Percentiles rank a stretch among this genome's conserved stretches.
Evolutionary conservation across 495 filamentous ascomycete genomes (phyloP).

Genomic region (Acidomyces sp.): DNA sequence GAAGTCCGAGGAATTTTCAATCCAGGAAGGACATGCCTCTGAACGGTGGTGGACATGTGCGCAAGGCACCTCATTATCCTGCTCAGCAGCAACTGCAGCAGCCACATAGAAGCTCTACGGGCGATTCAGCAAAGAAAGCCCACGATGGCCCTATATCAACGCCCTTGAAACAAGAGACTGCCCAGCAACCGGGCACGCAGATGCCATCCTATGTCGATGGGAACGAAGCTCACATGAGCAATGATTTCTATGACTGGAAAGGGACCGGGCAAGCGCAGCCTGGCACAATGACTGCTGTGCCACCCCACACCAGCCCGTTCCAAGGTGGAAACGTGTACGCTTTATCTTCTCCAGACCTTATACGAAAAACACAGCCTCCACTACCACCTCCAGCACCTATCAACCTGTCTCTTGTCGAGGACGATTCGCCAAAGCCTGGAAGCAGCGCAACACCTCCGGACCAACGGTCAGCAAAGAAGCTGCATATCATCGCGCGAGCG

Average conservation of each 20-base stretch:
- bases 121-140: constrained; percentile 27
- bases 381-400: constrained; percentile 39
- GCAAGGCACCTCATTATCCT: constrained; percentile 26
- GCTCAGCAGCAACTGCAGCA: no score
- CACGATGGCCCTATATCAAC: constrained; percentile 7
- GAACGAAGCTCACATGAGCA: not conserved
- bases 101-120: constrained; percentile 37
- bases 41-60: constrained; percentile 31
- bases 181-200: constrained; percentile 17
- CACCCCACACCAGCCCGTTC: constrained; percentile 12
- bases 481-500: constrained; percentile 19
- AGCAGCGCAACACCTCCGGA: constrained; percentile 8
- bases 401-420: constrained; percentile 61
- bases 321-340: constrained; percentile 12
- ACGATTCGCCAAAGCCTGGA: constrained; percentile 35
- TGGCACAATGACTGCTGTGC: constrained; percentile 11
- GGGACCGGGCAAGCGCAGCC: constrained; percentile 2
- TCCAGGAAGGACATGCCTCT: constrained; percentile 53
- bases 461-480: constrained; percentile 10
- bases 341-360: constrained; percentile 14
- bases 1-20: constrained; percentile 58
- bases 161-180: constrained; percentile 7
- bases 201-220: constrained; percentile 5
- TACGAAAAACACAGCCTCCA: constrained; percentile 13
- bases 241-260: constrained; percentile 27